phyloP scores from a whole-genome alignment of 768 basidiomycete species.

The Ramaria sp. region DNA sequence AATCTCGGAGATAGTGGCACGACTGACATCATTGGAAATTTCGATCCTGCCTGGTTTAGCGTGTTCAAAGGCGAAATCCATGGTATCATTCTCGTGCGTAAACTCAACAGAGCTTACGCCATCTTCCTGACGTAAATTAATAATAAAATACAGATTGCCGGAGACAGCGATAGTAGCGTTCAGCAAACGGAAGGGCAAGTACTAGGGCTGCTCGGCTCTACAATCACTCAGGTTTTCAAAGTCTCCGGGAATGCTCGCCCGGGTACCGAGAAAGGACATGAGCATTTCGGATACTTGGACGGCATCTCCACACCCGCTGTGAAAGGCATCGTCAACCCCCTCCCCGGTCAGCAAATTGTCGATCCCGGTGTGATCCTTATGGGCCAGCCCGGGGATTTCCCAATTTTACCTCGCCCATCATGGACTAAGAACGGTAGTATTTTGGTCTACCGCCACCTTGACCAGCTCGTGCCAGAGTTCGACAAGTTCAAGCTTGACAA shows the following conservation, averaged over 20 bases:
- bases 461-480: conserved; percentile 26
- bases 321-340: conserved; percentile 11
- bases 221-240: conserved; percentile 28
- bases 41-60: conserved; percentile 30
- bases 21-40: conserved; percentile 7
- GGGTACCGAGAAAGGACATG: conserved; percentile 17
- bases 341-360: conserved; percentile 15
- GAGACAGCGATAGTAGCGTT: conserved; percentile 29
- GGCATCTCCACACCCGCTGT: conserved; percentile 16
- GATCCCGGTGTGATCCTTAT: conserved; percentile 14
- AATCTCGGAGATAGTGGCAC: conserved; percentile 26
- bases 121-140: neutral
- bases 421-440: conserved; percentile 43
- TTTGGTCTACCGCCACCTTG: conserved; percentile 35
- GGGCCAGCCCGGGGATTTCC: conserved; percentile 8
- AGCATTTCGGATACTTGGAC: conserved; percentile 19
- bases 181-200: conserved; percentile 13
- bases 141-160: conserved; percentile 23
- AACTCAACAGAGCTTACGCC: conserved; percentile 1
- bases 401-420: conserved; percentile 17
- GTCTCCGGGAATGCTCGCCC: conserved; percentile 26
- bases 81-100: conserved; percentile 29
- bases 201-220: conserved; percentile 26
- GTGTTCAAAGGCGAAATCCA: conserved; percentile 35
- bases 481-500: conserved; percentile 18